Evolutionary conservation across 129 eudicot species (phyloP).

Genomic region (Calendula officinalis): DNA sequence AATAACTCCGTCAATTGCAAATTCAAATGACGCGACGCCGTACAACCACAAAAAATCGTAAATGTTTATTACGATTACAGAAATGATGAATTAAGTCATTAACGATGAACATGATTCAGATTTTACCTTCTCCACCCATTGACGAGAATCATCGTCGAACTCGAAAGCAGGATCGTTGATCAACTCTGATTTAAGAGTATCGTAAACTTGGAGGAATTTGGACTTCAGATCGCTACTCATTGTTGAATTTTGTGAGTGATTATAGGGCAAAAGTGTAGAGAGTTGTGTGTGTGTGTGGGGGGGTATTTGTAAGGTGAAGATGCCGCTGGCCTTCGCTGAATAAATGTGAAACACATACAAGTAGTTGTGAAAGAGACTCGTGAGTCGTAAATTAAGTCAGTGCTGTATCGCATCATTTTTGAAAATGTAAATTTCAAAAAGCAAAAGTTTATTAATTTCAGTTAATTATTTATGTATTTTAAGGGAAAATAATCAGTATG

Average conservation of each 20-base stretch:
- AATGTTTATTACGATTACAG: background rate
- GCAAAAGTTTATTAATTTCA: too few relatives aligned
- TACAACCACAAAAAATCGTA: background rate
- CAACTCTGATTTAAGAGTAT: constrained; percentile 61
- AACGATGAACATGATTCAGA: background rate
- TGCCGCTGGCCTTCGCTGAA: constrained; percentile 8
- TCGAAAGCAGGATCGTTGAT: constrained; percentile 79
- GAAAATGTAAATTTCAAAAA: too few relatives aligned
- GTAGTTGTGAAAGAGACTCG: background rate
- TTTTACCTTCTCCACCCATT: constrained; percentile 78
- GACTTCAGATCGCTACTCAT: constrained; percentile 62
- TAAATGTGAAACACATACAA: background rate
- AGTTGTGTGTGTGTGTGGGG: background rate
- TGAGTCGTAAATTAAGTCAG: background rate
- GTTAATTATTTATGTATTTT: too few relatives aligned
- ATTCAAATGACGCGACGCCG: background rate
- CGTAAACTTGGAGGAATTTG: constrained; percentile 58
- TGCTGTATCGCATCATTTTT: background rate
- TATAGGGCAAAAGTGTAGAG: background rate
- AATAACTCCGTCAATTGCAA: constrained; percentile 13
- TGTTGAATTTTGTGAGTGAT: constrained; percentile 13
- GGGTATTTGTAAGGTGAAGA: constrained; percentile 36
- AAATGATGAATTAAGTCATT: background rate
- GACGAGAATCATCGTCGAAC: constrained; percentile 69
- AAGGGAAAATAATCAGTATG: too few relatives aligned